Evolutionary conservation across 495 filamentous ascomycete species (phyloP), one percentile per base, ranked within the genome.

Genomic region (Aspergillus indologenus): DNA sequence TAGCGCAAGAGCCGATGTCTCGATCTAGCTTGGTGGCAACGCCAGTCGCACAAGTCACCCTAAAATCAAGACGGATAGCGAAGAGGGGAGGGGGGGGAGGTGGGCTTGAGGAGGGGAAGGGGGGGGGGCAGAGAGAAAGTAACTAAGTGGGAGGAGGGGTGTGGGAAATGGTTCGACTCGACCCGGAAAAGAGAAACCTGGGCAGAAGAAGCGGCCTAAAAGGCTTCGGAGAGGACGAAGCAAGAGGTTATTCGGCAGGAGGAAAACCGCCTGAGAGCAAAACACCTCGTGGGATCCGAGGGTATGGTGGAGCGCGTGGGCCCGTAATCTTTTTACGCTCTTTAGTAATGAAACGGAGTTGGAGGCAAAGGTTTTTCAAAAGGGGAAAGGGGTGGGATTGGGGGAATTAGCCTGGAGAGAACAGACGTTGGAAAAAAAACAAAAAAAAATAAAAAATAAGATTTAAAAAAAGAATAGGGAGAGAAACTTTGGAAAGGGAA

Each of bases 261-360:
- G 54, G 55, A 59, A 68, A 61, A 60, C 60, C 48, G 60, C 47
- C 54, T 46, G 64, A 65, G 58, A 51, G 48, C 48, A 51, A n/a
- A n/a, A 29, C 59, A 65, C 67, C 73, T 76, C 72, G 75, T 78
- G 75, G 74, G 71, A 76, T 76, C 69, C 71, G 71, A 71, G 69
- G 68, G 71, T 71, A 65, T 62, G 64, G 72, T 75, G 70, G 70
- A 72, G 56, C 65, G 60, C 50, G 62, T 67, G 72, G 75, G 68
- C 66, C 63, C 62, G 69, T 73, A 79, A 72, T 76, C 72, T 76
- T 71, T 40, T 40, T 40, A 40, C 62, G 66, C 56, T 64, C 59
- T 65, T 61, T 67, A 60, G 52, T 61, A 67, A 65, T 60, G 23
- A 68, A 57, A 68, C 54, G 34, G 34, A 40, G 34, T 40, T 40